Evolutionary conservation across 1,284 basidiomycete species (phyloP), one percentile per base, ranked within the genome.

Genomic region (Austroboletus olivaceoglutinosus): DNA sequence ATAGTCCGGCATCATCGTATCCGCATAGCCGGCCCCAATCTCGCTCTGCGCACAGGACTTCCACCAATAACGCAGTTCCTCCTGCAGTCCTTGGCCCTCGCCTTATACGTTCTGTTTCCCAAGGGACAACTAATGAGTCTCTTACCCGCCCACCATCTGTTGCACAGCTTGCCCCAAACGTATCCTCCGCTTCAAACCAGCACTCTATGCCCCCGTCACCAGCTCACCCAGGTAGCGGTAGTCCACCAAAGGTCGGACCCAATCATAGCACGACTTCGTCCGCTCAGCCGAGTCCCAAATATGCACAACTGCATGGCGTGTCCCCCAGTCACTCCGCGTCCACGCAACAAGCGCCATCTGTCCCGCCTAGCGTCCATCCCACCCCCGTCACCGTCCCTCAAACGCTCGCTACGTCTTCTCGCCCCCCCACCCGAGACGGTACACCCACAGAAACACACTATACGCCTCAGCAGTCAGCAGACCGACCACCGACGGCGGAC

Each of bases 51-150:
- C 55, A 64, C 23, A 66, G 60, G 52, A 47, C 36, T 18, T 54
- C 68, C 13, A 11, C 45, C 19, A 55, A 52, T 34, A 64, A 54
- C 18, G 6, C 5, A 8, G 52, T 50, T 30, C 64, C 69, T 47
- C 56, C 62, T 37, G 45, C 52, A 36, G 63, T 70, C 11, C 27
- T 51, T 43, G 69, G 68, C 2, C 61, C 64, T 16, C 67, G 69
- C 21, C 59, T 67, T 48, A 41, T 45, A 21, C 65, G 68, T 53
- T 66, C 65, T 9, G 45, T 42, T 47, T 70, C 69, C 10, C 64
- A 69, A 29, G 65, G 62, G n/a, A 53, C 38, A 40, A 50, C 51
- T n/a, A 63, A 56, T 34, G 69, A 70, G 4, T 43, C 44, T 25
- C 33, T 47, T n/a, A 64, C 59, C 6, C 67, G 63, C 6, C 63